Base-by-base conservation (phyloP, 495 filamentous ascomycete species). In the Penicillium coprophilum region DNA sequence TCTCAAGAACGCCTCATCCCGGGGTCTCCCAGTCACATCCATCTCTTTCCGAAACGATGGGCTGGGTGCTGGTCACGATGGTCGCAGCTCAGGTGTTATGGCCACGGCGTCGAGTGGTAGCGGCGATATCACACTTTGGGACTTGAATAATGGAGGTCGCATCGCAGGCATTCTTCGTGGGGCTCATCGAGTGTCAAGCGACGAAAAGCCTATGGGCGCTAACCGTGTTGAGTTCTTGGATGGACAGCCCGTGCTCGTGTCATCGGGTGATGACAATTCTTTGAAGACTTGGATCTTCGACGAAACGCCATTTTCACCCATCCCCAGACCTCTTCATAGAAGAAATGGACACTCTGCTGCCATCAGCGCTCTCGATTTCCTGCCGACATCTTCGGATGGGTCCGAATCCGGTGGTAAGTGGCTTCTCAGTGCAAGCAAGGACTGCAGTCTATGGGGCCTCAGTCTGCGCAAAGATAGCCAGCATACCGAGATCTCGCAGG, bases 231-330 rank as follows among this genome's bases (percentile, higher is more conserved):
- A 97, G 65, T 99, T 97, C 64, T 76, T 99, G 19, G 74, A 87
- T n/a, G 92, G 92, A 3, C 95, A 97, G 66, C 89, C 90, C 15
- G 85, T 97, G 1, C 80, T 99, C 30, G 80, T 97, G 28, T 96
- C 92, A 4, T 91, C 88, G 55, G 95, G 92, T 23, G 80, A 88
- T 32, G 94, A 99, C 69, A 99, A 99, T 69, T 88, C 91, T 31
- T 75, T 99, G 39, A 96, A 90, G 68, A 91, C 88, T 4, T 97
- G 92, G 92, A 92, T 96, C 56, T 95, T 97, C 60, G 91, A 96
- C 64, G 85, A 92, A 56, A 85, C 85, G 3, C 90, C 90, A 4
- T 92, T 92, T 68, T 91, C 89, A 2, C 85, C 91, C 0, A 80
- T 91, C 31, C 94, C 94, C 9, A 82, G 91, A 31, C 87, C 89